Evolutionary conservation across 306 rosid genomes (phyloP).

Genomic region (Quercus robur): DNA sequence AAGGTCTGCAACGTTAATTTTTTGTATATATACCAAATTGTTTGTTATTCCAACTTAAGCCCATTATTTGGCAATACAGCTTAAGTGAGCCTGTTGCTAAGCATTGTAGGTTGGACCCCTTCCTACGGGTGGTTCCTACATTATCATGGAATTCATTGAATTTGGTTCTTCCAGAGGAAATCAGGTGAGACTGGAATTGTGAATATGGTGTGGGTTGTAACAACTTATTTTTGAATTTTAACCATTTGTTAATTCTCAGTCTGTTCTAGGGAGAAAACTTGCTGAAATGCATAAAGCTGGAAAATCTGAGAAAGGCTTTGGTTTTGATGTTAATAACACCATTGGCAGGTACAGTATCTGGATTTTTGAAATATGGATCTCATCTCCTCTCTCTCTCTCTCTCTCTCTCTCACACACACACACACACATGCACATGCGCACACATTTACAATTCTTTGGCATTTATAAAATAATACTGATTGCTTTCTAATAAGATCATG

Average conservation of each 20-base stretch:
- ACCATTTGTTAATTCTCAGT: constrained; percentile 42
- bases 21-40: not conserved
- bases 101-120: constrained; percentile 76
- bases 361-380: constrained; percentile 5
- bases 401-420: not conserved
- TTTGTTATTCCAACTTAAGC: not conserved
- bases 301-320: constrained; percentile 76
- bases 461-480: not conserved
- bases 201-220: not conserved
- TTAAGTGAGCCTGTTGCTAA: constrained; percentile 24
- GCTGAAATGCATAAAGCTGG: constrained; percentile 95
- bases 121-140: constrained; percentile 86
- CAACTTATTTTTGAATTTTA: constrained; percentile 13
- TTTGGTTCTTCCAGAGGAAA: constrained; percentile 72
- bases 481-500: constrained; percentile 6
- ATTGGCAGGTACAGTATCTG: constrained; percentile 68
- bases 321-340: constrained; percentile 82
- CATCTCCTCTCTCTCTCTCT: not conserved
- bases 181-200: constrained; percentile 57
- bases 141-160: constrained; percentile 87
- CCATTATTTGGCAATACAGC: constrained; percentile 2
- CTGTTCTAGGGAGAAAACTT: constrained; percentile 80
- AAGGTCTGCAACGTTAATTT: constrained; percentile 52
- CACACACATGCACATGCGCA: not conserved
- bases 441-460: not conserved